Conservation (phyloP, 2,329 filamentous ascomycete species). For the Fusarium marasasianum region DNA sequence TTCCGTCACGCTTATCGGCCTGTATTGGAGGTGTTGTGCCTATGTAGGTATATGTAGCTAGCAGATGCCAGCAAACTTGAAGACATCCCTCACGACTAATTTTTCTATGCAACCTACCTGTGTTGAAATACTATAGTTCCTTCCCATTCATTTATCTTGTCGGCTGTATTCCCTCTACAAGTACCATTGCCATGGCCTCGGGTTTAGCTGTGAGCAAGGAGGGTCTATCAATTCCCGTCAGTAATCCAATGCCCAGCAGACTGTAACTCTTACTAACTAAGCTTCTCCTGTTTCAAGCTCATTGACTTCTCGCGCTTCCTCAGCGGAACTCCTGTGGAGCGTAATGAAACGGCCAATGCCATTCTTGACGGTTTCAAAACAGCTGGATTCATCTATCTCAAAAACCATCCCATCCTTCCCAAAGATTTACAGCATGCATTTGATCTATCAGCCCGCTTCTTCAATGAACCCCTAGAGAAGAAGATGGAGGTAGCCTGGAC, state of each 20-base stretch:
- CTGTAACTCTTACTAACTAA: neutral
- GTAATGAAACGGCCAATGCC: constrained; percentile 71
- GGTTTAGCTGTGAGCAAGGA: constrained; percentile 61
- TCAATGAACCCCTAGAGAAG: constrained; percentile 66
- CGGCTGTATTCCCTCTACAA: neutral
- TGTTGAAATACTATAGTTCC: neutral
- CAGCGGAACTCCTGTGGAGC: constrained; percentile 66
- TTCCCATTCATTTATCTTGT: neutral
- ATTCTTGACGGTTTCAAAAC: constrained; percentile 84
- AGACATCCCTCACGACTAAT: neutral
- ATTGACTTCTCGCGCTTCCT: constrained; percentile 77
- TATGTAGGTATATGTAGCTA: neutral
- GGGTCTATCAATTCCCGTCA: constrained; percentile 64
- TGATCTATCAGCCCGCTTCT: constrained; percentile 74
- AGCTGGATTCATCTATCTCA: constrained; percentile 89
- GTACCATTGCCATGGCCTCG: constrained; percentile 37
- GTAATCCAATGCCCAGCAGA: constrained; percentile 24
- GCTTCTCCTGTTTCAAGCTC: constrained; percentile 25
- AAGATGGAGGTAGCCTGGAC: constrained; percentile 78
- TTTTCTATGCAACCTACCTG: neutral
- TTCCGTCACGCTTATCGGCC: constrained; percentile 11
- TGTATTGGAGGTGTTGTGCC: neutral
- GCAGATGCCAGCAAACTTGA: neutral
- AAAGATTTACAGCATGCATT: constrained; percentile 71
- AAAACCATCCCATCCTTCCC: constrained; percentile 76